Evolutionary conservation across 169 alveolate species (phyloP).

Genomic region (Plasmodium adleri): DNA sequence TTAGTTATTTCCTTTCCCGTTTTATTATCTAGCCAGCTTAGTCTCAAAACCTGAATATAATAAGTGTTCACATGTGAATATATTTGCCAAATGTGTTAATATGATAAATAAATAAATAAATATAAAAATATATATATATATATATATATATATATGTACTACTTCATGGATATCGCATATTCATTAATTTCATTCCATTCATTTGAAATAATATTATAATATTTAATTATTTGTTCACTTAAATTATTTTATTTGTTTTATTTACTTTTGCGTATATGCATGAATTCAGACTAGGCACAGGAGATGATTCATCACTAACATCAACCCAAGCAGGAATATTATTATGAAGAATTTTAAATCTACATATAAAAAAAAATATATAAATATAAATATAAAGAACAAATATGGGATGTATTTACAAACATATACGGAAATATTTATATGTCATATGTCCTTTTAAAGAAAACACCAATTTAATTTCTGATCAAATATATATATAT

Average conservation of each 20-base stretch:
- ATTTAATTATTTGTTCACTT: neutral
- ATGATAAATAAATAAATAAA: neutral
- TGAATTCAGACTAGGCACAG: slow-evolving; percentile 56
- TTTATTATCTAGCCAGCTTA: slow-evolving; percentile 56
- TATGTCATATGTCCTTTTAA: no score
- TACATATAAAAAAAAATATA: neutral
- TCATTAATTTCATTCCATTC: no score
- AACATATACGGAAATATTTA: no score
- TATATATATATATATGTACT: no score
- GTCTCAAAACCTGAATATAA: slow-evolving; percentile 44
- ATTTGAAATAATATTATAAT: neutral
- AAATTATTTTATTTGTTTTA: neutral
- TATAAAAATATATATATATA: no score
- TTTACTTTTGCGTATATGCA: slow-evolving; percentile 63
- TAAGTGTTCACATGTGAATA: neutral
- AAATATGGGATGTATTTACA: neutral
- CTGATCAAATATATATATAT: neutral
- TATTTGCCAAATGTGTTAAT: neutral
- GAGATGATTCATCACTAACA: slow-evolving; percentile 47
- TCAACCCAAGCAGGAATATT: slow-evolving; percentile 68
- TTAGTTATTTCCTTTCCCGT: neutral
- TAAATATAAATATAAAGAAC: neutral
- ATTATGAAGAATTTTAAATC: slow-evolving; percentile 51
- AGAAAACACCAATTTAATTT: no score
- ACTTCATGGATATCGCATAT: no score